A percentile compares a stretch with the other conserved stretches of the same genome.
phyloP scores from a whole-genome alignment of 495 filamentous ascomycete genomes.

The Penicillium crystallinum region DNA sequence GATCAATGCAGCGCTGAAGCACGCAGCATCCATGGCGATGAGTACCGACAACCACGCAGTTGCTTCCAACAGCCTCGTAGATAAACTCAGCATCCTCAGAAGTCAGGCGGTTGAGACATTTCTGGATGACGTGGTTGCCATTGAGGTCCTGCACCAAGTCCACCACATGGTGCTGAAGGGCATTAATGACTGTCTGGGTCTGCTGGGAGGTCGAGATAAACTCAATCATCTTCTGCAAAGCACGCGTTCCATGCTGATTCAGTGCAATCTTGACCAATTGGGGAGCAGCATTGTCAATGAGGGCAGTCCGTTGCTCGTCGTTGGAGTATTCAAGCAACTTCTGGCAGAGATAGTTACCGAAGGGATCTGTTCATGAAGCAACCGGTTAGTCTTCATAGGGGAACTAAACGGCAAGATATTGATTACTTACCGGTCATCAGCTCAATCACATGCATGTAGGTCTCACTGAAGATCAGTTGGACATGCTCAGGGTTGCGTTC shows the following conservation, averaged over 20 bases:
- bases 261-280: slow-evolving; percentile 87
- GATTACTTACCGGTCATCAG: slow-evolving; percentile 76
- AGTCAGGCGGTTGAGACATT: slow-evolving; percentile 90
- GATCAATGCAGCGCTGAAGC: slow-evolving; percentile 95
- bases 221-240: slow-evolving; percentile 99
- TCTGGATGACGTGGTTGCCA: slow-evolving; percentile 98
- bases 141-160: slow-evolving; percentile 94
- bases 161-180: slow-evolving; percentile 74
- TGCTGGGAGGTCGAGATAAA: slow-evolving; percentile 76
- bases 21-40: slow-evolving; percentile 98
- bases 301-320: slow-evolving; percentile 86
- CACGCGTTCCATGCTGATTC: slow-evolving; percentile 94
- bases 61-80: slow-evolving; percentile 81
- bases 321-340: slow-evolving; percentile 91
- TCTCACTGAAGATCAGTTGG: slow-evolving; percentile 89
- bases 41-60: slow-evolving; percentile 88
- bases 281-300: slow-evolving; percentile 81
- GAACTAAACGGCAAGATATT: not conserved
- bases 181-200: slow-evolving; percentile 74
- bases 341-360: slow-evolving; percentile 97
- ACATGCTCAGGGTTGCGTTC: slow-evolving; percentile 77
- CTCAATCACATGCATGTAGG: slow-evolving; percentile 85
- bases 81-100: slow-evolving; percentile 87
- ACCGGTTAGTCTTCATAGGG: not conserved
- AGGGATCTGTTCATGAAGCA: slow-evolving; percentile 61